phyloP scores from a whole-genome alignment of 495 filamentous ascomycete genomes.

The Barbatosphaeria neglecta region DNA sequence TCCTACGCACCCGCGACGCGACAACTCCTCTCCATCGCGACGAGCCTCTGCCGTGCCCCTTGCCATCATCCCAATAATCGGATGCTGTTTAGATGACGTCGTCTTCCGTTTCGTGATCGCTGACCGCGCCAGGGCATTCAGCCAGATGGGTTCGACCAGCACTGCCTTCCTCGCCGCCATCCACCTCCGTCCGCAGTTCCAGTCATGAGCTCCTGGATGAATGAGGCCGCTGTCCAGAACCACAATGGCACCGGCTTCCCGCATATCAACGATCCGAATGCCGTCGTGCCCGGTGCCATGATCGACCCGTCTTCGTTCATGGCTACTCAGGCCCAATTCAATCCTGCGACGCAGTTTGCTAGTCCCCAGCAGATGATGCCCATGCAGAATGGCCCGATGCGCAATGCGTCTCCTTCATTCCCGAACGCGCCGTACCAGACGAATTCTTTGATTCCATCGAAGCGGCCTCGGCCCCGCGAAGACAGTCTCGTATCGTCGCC shows the following conservation, averaged over 20 bases:
- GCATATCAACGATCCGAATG: constrained; percentile 43
- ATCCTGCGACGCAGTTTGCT: constrained; percentile 36
- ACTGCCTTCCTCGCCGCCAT: constrained; percentile 3
- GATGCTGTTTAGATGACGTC: constrained; percentile 17
- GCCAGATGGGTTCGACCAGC: constrained; percentile 36
- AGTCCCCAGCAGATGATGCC: constrained; percentile 55
- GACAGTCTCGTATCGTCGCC: constrained; percentile 78
- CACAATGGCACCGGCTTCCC: constrained; percentile 72
- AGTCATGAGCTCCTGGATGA: constrained; percentile 77
- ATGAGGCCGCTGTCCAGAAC: constrained; percentile 62
- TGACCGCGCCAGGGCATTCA: constrained; percentile 29
- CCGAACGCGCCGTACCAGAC: constrained; percentile 58
- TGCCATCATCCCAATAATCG: constrained; percentile 23
- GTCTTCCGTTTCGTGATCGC: constrained; percentile 26
- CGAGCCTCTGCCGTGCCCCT: constrained; percentile 30
- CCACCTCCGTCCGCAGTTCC: constrained; percentile 12
- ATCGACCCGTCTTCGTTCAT: constrained; percentile 45
- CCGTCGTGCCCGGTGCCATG: constrained; percentile 33
- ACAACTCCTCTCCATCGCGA: constrained; percentile 44
- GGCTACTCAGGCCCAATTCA: constrained; percentile 39
- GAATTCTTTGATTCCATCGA: constrained; percentile 76
- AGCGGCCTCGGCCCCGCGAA: constrained; percentile 69
- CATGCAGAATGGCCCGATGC: constrained; percentile 75
- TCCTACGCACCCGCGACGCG: constrained; percentile 35
- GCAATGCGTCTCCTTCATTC: constrained; percentile 71